Evolutionary conservation across 2,329 filamentous ascomycete species (phyloP).

Genomic region (Sporothrix brasiliensis): DNA sequence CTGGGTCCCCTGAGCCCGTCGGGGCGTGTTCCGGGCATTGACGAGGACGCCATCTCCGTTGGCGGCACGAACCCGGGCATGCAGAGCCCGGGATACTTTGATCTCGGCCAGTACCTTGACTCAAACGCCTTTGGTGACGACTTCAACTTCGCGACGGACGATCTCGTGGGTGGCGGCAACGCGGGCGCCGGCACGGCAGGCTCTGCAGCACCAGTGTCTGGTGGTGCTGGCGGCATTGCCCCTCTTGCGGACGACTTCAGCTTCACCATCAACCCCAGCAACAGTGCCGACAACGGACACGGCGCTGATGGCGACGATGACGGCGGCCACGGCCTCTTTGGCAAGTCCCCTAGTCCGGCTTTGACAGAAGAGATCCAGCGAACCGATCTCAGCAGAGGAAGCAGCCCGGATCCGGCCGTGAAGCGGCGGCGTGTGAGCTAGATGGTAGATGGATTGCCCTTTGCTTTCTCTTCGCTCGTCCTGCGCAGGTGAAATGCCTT

Average conservation of each 20-base stretch:
- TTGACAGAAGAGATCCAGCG: slow-evolving; percentile 29
- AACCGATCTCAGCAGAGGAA: slow-evolving; percentile 23
- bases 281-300: neutral
- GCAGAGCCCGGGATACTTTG: slow-evolving; percentile 45
- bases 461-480: neutral
- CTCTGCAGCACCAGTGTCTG: neutral
- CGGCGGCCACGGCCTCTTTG: slow-evolving; percentile 27
- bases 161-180: slow-evolving; percentile 43
- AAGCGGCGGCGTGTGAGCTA: slow-evolving; percentile 30
- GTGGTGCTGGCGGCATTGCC: neutral
- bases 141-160: slow-evolving; percentile 52
- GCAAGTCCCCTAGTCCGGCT: slow-evolving; percentile 29
- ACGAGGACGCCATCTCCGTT: slow-evolving; percentile 43
- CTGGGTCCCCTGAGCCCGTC: slow-evolving; percentile 80
- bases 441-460: neutral
- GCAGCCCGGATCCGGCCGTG: slow-evolving; percentile 18
- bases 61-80: slow-evolving; percentile 10
- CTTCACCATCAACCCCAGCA: slow-evolving; percentile 18
- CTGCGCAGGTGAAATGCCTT: neutral
- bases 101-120: slow-evolving; percentile 56
- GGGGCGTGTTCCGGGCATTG: slow-evolving; percentile 73
- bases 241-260: slow-evolving; percentile 20
- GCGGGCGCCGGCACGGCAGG: neutral
- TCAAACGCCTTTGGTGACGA: slow-evolving; percentile 50
- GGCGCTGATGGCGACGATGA: slow-evolving; percentile 18